phyloP scores from a whole-genome alignment of 1,284 basidiomycete genomes.

The Cystobasidium slooffiae region DNA sequence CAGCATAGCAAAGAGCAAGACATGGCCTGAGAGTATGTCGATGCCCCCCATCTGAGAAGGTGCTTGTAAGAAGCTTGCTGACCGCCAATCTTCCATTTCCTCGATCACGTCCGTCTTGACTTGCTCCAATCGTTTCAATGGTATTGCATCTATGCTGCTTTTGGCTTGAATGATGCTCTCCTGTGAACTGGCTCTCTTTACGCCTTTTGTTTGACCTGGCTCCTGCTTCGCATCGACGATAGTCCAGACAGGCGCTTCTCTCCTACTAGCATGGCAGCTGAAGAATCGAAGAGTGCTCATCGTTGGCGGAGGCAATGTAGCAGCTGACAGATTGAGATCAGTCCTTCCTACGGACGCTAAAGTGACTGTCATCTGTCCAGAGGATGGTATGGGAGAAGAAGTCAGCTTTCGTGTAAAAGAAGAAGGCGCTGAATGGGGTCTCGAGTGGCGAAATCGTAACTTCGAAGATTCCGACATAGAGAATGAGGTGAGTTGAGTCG shows the following conservation, averaged over 20 bases:
- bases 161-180: not conserved
- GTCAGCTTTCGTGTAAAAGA: conserved; percentile 56
- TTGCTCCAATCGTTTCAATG: not conserved
- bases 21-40: conserved; percentile 30
- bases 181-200: not conserved
- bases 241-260: conserved; percentile 65
- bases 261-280: conserved; percentile 85
- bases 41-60: not conserved
- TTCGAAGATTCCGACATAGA: conserved; percentile 64
- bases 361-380: conserved; percentile 69
- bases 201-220: not conserved
- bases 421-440: conserved; percentile 56
- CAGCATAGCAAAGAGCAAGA: conserved; percentile 29
- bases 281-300: conserved; percentile 78
- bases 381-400: conserved; percentile 65
- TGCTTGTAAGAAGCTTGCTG: not conserved
- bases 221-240: not conserved
- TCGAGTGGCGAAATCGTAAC: conserved; percentile 72
- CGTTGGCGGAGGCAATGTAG: conserved; percentile 86
- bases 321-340: conserved; percentile 74
- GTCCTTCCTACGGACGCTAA: conserved; percentile 61
- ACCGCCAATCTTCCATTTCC: not conserved
- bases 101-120: conserved; percentile 1
- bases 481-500: conserved; percentile 54
- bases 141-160: not conserved